These are phyloP conservation scores for Boletus coffeatus DNA, from an alignment of 1,284 basidiomycete species.

Conservation along the genomic window DNA sequence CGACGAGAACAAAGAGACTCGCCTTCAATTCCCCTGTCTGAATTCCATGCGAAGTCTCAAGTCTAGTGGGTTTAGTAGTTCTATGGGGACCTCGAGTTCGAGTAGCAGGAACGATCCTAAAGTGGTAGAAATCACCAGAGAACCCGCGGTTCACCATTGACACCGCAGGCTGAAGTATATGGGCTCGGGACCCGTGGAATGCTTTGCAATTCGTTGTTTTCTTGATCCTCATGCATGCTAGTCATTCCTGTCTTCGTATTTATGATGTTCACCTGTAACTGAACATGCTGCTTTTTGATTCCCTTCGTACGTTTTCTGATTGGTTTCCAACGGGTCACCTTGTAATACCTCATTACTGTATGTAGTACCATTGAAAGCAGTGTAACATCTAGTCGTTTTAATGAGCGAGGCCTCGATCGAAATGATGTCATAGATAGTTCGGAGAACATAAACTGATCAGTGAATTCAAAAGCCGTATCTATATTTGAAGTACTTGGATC, in stretches of 20 bases:
- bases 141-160: background rate
- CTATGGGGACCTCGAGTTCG: background rate
- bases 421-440: background rate
- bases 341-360: background rate
- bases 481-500: too few species aligned
- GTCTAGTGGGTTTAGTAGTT: constrained; percentile 1
- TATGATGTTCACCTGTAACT: background rate
- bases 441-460: background rate
- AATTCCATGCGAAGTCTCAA: constrained; percentile 9
- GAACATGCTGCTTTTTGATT: background rate
- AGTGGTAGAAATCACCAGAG: background rate
- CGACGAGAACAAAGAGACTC: constrained; percentile 3
- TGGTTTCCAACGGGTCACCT: background rate
- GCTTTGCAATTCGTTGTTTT: background rate
- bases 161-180: background rate
- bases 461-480: background rate
- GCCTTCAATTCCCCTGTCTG: constrained; percentile 7
- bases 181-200: background rate
- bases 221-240: background rate
- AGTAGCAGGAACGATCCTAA: background rate
- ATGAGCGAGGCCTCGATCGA: background rate
- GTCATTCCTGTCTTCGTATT: background rate
- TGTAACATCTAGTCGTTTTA: too few species aligned
- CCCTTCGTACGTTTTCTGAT: background rate
- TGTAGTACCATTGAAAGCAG: too few species aligned